Base-by-base conservation (phyloP, 1,284 basidiomycete genomes). In the Cutaneotrichosporon dermatis region DNA sequence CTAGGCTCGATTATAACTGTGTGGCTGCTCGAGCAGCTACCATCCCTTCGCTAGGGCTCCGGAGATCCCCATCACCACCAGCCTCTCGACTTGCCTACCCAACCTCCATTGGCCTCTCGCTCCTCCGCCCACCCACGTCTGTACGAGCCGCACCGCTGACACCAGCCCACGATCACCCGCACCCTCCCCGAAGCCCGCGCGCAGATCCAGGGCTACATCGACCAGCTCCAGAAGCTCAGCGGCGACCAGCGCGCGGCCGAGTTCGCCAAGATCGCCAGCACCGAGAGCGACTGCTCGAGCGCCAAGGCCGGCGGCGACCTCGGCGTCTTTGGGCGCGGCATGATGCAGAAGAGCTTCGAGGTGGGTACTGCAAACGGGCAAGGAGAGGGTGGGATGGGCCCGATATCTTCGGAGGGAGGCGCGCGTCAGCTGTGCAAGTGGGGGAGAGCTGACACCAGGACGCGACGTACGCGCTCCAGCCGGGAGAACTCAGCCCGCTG, bases 271-370 rank as follows among this genome's bases (percentile, higher is more conserved):
- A 83, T 96, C 50, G 93, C 93, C 3, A 72, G 75, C 9, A 69
- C 80, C 55, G 83, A 94, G 73, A 93, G 90, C 35, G 92, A 97
- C 76, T 95, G 92, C 78, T 89, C 89, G 4, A 92, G 89, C 52
- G 88, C 92, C 71, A 76, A 82, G 37, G 82, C 88, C 65, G 83
- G 82, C 3, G 93, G 93, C 1, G 92, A 97, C 75, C 83, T 97
- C 5, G 91, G 96, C 4, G 83, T 82, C 80, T 99, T 99, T 73
- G 84, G 83, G 2, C 84, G 80, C 12, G 90, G 89, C 3, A 88
- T 91, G 81, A 99, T 99, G 96, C 96, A 99, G 79, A 93, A 92
- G 79, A 87, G 92, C 25, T 99, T 99, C 73, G 94, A 98, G 73
- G 77, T 77, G 66, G 63, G 68, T 66, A 3, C 10, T 16, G 44